Conservation (phyloP, 805 yeast genomes). For the Candida lessepsii region DNA sequence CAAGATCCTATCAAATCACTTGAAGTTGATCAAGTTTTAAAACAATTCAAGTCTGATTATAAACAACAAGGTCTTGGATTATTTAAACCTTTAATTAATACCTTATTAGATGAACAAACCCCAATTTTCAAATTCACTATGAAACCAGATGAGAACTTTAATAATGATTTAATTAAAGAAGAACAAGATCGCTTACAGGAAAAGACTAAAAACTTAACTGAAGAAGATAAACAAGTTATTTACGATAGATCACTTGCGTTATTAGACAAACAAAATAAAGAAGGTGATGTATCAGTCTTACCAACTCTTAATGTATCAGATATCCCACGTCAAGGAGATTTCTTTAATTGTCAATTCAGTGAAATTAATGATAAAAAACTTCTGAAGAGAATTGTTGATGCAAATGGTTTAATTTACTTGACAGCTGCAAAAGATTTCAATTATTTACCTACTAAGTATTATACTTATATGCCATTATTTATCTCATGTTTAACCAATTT, state of each 20-base stretch:
- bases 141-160: constrained; percentile 65
- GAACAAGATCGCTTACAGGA: constrained; percentile 53
- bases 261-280: constrained; percentile 59
- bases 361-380: constrained; percentile 30
- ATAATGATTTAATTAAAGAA: constrained; percentile 47
- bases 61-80: constrained; percentile 46
- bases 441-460: constrained; percentile 57
- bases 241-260: constrained; percentile 59
- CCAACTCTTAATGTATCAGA: constrained; percentile 78
- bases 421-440: constrained; percentile 63
- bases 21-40: constrained; percentile 60
- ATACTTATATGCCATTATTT: constrained; percentile 74
- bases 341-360: constrained; percentile 26
- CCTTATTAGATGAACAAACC: constrained; percentile 42
- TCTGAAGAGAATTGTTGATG: constrained; percentile 56
- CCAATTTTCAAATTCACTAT: constrained; percentile 72
- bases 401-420: constrained; percentile 81
- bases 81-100: constrained; percentile 57
- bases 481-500: constrained; percentile 76
- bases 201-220: constrained; percentile 45
- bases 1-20: constrained; percentile 72
- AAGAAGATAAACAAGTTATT: constrained; percentile 56
- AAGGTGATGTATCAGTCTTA: constrained; percentile 72
- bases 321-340: constrained; percentile 58
- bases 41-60: constrained; percentile 62